Base-by-base conservation (phyloP, 805 yeast genomes). In the Saturnispora galanensis region DNA sequence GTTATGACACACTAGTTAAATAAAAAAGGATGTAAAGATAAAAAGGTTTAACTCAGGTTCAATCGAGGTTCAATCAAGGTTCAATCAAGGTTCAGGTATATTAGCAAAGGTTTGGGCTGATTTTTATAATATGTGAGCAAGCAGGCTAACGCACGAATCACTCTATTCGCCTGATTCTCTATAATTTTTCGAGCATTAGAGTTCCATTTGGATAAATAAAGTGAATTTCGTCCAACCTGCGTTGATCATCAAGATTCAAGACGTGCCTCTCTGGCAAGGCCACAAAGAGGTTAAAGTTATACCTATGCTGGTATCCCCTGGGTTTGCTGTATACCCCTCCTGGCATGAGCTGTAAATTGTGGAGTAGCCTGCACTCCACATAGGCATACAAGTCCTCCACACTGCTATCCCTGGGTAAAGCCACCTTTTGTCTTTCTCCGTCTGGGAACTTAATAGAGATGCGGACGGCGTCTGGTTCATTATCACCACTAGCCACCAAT, bases 341-440 rank as follows among this genome's bases (percentile, higher is more conserved):
- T 5, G 50, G 58, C 5, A 74, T 74, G 10, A 57, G 52, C 10
- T 55, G 59, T 6, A 55, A 55, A 6, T 50, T 48, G 11, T 52
- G 49, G 15, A 57, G 49, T 16, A 56, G 44, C 3, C 53, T 44
- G 49, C 81, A 65, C 50, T 84, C 94, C 13, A 80, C 83, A 55
- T 69, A 80, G 9, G 88, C 83, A 56, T 80, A 82, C 11, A 90
- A 63, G 43, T 84, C 88, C 45, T 76, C 79, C 1, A 86, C 60
- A 1, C 70, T 55, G 11, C 68, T 64, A 26, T 64, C 57, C 11
- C 73, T 69, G 37, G 65, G 57, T 48, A 86, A 67, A 56, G 71
- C 57, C 52, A 76, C 59, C 7, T 72, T 65, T 0, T 76, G 57
- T 47, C 96, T 72, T 40, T 67, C 68, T 2, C 95, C 94, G 47